A percentile compares a stretch with the other conserved stretches of the same genome.
Evolutionary conservation across 75 land plant genomes (phyloP).

Genomic region (Ceratopteris richardii): DNA sequence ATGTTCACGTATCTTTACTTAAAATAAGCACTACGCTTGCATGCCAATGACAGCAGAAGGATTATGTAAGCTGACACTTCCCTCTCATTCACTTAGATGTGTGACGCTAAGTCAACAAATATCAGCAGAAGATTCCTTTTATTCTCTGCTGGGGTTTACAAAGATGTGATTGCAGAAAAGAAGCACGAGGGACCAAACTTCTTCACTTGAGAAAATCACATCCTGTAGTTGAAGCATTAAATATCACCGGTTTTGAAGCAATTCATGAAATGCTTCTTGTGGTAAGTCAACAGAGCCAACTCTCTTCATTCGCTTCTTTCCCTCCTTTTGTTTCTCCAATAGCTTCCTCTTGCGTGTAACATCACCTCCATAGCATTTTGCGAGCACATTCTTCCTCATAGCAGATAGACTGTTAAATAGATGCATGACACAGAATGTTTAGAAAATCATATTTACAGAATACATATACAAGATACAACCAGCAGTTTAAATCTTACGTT

Average conservation of each 20-base stretch:
- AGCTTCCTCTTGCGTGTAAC: slow-evolving; percentile 86
- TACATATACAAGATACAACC: neutral
- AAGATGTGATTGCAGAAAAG: neutral
- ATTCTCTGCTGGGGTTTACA: neutral
- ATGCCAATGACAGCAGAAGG: too few relatives aligned
- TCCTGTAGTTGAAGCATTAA: neutral
- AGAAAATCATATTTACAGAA: too few relatives aligned
- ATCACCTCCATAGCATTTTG: slow-evolving; percentile 99
- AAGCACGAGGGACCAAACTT: neutral
- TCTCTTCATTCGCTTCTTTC: slow-evolving; percentile 98
- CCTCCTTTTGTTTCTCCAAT: slow-evolving; percentile 98
- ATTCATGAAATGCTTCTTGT: slow-evolving; percentile 92
- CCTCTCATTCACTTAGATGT: neutral
- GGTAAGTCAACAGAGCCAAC: slow-evolving; percentile 97
- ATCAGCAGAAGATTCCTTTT: neutral
- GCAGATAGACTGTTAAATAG: slow-evolving; percentile 58
- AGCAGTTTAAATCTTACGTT: slow-evolving; percentile 50
- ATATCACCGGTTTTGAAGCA: slow-evolving; percentile 11
- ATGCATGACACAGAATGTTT: neutral
- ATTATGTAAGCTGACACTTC: neutral
- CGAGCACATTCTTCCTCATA: slow-evolving; percentile 96
- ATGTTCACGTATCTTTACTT: too few relatives aligned
- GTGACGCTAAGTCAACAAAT: neutral
- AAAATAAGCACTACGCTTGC: too few relatives aligned
- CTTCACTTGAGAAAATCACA: neutral